Evolutionary conservation across 768 basidiomycete genomes (phyloP), one percentile per base, ranked within the genome.

Genomic region (Kwoniella bestiolae): DNA sequence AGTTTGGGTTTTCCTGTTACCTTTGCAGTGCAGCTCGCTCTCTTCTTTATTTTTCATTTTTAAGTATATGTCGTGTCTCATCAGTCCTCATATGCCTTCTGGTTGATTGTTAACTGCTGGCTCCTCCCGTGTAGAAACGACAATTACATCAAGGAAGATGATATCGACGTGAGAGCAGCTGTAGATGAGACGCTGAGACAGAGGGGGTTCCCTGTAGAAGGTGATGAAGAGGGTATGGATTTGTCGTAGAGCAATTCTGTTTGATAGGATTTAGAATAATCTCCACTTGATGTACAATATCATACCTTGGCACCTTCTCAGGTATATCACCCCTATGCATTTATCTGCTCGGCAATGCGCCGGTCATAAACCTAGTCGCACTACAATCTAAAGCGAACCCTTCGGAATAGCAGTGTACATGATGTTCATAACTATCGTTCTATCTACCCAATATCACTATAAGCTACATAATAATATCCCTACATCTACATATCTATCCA

Each of bases 91-190:
- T 8, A 14, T 34, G 29, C 3, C 12, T 25, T 28, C 26, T 31
- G 38, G 23, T 21, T 3, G 44, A 8, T 26, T n/a, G 12, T 47
- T 11, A 21, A 11, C 23, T 21, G 26, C 18, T 41, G n/a, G 29
- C 52, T 26, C 6, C 5, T 21, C 21, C 45, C n/a, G 0, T 31
- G 9, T 38, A 80, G 77, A 32, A 65, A 64, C 45, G 76, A 70
- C 60, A 59, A 68, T 32, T 78, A 73, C 38, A 57, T 76, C 41
- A 49, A 49, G 18, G 79, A 80, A 50, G 55, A 78, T 7, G 79
- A 80, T 63, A 66, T 77, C 18, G 77, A 80, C 58, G 76, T 80
- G 46, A 55, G 63, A 47, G 67, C 60, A 1, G 67, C 65, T 6
- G 77, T 80, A 12, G 65, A 63, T 49, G 69, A 75, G 26, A 76